Conservation (phyloP, 2,329 filamentous ascomycete species). For the Ceratocystis cacaofunesta region DNA sequence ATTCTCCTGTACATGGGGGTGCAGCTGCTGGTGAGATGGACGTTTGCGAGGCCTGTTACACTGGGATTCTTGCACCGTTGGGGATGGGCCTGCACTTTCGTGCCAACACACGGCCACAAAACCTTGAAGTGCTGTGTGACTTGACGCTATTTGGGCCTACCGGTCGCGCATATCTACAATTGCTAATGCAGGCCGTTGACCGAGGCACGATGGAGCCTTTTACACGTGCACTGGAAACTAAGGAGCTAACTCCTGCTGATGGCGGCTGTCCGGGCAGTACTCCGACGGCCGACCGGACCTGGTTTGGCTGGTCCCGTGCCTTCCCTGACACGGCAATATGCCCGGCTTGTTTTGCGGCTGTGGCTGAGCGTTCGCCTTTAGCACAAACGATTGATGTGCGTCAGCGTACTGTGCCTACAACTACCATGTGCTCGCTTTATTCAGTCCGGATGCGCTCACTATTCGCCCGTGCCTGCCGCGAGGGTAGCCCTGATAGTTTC, state of each 20-base stretch:
- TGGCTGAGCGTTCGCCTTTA: constrained; percentile 22
- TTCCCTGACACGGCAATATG: constrained; percentile 22
- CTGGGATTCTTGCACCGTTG: constrained; percentile 22
- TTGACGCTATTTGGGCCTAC: constrained; percentile 22
- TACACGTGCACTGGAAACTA: constrained; percentile 18
- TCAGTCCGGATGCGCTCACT: constrained; percentile 27
- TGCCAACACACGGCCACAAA: constrained; percentile 16
- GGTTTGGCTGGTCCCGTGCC: constrained; percentile 26
- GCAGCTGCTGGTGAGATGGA: constrained; percentile 20
- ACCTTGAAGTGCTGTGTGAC: constrained; percentile 22
- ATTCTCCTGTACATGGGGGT: constrained; percentile 20
- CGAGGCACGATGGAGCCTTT: constrained; percentile 24
- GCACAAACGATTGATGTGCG: constrained; percentile 21
- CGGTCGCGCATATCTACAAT: constrained; percentile 20
- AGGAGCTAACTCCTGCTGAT: background rate
- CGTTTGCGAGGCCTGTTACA: constrained; percentile 26
- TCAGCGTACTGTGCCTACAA: constrained; percentile 19
- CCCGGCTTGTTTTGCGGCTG: constrained; percentile 24
- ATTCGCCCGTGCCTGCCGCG: constrained; percentile 23
- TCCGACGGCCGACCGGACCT: constrained; percentile 19
- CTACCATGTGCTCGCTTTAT: constrained; percentile 26
- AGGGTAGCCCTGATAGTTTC: constrained; percentile 22
- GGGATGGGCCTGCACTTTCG: constrained; percentile 23
- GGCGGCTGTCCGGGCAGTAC: background rate
- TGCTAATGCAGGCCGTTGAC: constrained; percentile 23